Percentiles rank a stretch among this genome's conserved stretches.
phyloP scores from a whole-genome alignment of 192 early-diverging fungal genomes.

The Backusella sp. region DNA sequence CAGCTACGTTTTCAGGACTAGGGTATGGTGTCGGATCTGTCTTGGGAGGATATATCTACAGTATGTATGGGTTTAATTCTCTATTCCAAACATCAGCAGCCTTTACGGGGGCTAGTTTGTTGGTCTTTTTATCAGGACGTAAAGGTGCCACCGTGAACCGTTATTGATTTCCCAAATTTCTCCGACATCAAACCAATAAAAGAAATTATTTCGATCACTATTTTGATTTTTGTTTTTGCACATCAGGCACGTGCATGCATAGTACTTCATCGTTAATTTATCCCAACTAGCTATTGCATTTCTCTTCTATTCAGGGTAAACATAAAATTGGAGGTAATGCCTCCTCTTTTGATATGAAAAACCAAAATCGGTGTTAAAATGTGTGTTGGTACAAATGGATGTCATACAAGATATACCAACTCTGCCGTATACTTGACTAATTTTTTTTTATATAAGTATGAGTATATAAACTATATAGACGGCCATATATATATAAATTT shows the following conservation, averaged over 20 bases:
- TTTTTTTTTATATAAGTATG: not conserved
- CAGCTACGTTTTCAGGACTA: constrained; percentile 22
- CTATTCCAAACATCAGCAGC: not conserved
- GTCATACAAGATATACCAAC: not conserved
- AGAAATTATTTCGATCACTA: constrained; percentile 6
- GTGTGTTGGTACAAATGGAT: constrained; percentile 2
- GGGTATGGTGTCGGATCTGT: constrained; percentile 25
- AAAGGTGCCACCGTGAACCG: not conserved
- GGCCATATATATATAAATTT: not conserved
- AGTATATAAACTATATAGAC: not conserved
- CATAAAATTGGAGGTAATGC: not conserved
- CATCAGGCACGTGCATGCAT: constrained; percentile 8
- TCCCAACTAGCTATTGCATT: not conserved
- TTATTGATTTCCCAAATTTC: not conserved
- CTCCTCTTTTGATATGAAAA: not conserved
- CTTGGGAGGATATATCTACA: constrained; percentile 19
- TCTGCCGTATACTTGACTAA: not conserved
- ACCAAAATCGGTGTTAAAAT: not conserved
- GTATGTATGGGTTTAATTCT: not conserved
- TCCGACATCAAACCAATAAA: constrained; percentile 9
- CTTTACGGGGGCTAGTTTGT: not conserved
- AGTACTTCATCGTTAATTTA: not conserved
- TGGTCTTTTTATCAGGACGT: not conserved
- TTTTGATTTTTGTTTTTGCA: constrained; percentile 1
- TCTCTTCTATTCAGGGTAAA: not conserved